Evolutionary conservation across 495 filamentous ascomycete species (phyloP).

Genomic region (Aspergillus steynii): DNA sequence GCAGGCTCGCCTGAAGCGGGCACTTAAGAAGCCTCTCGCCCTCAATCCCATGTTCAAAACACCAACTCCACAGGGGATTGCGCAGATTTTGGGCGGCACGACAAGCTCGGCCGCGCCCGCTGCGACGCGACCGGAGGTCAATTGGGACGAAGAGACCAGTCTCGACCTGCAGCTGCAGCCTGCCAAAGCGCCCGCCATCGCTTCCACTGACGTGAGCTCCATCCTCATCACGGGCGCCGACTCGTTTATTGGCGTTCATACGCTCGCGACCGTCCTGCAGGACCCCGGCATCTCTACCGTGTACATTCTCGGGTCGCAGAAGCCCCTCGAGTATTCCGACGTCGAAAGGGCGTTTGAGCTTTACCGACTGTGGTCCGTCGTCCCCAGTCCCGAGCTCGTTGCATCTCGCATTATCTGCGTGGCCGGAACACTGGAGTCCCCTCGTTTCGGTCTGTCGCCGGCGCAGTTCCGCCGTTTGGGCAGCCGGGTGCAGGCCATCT

Average conservation of each 20-base stretch:
- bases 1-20: background rate
- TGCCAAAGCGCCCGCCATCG: background rate
- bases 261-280: constrained; percentile 13
- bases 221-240: constrained; percentile 18
- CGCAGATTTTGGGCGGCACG: background rate
- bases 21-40: background rate
- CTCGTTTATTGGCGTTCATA: constrained; percentile 20
- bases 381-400: background rate
- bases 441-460: constrained; percentile 1
- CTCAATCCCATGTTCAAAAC: background rate
- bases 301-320: background rate
- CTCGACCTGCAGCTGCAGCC: background rate
- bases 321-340: background rate
- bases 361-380: background rate
- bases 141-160: background rate
- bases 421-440: background rate
- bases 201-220: background rate
- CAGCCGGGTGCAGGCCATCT: constrained; percentile 20
- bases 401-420: background rate
- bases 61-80: background rate
- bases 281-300: constrained; percentile 2
- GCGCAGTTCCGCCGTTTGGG: constrained; percentile 17
- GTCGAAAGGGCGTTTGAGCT: background rate
- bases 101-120: background rate
- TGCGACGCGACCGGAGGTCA: background rate